phyloP scores from a whole-genome alignment of 305 asterid genomes.

The Rubia balearica region DNA sequence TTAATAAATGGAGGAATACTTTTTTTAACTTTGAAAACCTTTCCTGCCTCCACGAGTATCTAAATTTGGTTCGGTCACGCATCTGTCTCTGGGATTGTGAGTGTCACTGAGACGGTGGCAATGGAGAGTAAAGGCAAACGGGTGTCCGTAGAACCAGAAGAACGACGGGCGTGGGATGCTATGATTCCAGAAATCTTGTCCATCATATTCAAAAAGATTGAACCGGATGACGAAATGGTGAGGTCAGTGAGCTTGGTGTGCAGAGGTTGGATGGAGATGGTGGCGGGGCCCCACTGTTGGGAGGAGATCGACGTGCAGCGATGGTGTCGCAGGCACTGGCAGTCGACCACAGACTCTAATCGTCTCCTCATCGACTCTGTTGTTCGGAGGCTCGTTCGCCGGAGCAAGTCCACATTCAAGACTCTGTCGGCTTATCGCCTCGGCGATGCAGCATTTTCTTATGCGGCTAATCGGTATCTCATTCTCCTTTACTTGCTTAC shows the following conservation, averaged over 20 bases:
- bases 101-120: too few relatives aligned
- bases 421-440: background rate
- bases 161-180: background rate
- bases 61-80: too few relatives aligned
- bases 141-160: background rate
- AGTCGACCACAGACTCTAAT: background rate
- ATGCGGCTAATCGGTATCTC: background rate
- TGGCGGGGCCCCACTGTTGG: conserved; percentile 2
- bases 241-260: conserved; percentile 5
- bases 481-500: background rate
- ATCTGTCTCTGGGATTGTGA: too few relatives aligned
- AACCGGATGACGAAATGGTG: background rate
- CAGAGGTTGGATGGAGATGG: conserved; percentile 3
- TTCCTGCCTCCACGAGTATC: too few relatives aligned
- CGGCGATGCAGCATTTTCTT: background rate
- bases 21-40: too few relatives aligned
- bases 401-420: conserved; percentile 3
- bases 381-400: background rate
- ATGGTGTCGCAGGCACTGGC: conserved; percentile 3
- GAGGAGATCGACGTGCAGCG: background rate
- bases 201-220: background rate
- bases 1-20: too few relatives aligned
- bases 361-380: background rate
- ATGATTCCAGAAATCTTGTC: background rate
- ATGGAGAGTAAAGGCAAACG: too few relatives aligned